phyloP scores from a whole-genome alignment of 345 rosid genomes.

The Hibiscus tridactylites region DNA sequence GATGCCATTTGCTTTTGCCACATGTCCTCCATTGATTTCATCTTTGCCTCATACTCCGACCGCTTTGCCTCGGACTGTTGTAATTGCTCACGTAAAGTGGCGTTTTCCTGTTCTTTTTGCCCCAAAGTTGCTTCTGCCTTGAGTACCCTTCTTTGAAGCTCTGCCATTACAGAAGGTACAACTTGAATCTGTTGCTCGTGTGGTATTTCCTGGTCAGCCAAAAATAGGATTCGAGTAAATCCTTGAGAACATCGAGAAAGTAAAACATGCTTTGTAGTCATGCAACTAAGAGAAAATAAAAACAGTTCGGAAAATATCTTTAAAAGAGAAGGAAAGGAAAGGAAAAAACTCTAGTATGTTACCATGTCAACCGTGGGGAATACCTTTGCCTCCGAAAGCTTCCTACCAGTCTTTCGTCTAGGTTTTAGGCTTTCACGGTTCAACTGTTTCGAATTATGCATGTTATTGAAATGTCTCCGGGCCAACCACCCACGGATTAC shows the following conservation, averaged over 20 bases:
- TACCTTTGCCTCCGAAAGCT: slow-evolving; percentile 69
- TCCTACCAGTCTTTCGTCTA: slow-evolving; percentile 37
- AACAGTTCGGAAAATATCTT: background rate
- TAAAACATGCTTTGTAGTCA: background rate
- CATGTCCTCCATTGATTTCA: slow-evolving; percentile 92
- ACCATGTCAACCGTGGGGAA: background rate
- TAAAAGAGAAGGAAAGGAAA: background rate
- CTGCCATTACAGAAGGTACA: slow-evolving; percentile 46
- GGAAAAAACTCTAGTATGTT: background rate
- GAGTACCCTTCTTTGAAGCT: slow-evolving; percentile 61
- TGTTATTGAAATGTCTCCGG: slow-evolving; percentile 36
- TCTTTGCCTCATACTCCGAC: slow-evolving; percentile 71
- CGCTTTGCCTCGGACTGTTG: slow-evolving; percentile 61
- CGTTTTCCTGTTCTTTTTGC: slow-evolving; percentile 80
- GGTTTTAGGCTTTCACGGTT: slow-evolving; percentile 32
- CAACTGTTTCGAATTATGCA: slow-evolving; percentile 34
- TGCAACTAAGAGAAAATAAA: background rate
- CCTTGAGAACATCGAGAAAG: background rate
- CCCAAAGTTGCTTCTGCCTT: slow-evolving; percentile 62
- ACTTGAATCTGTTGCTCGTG: slow-evolving; percentile 55
- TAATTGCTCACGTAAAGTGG: slow-evolving; percentile 61
- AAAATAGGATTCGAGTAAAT: slow-evolving; percentile 2
- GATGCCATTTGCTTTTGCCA: slow-evolving; percentile 92
- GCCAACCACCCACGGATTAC: slow-evolving; percentile 85
- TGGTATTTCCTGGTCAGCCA: slow-evolving; percentile 41